Evolutionary conservation across 2,329 filamentous ascomycete genomes (phyloP), one percentile per base, ranked within the genome.

Genomic region (Sphaerulina vaccinii): DNA sequence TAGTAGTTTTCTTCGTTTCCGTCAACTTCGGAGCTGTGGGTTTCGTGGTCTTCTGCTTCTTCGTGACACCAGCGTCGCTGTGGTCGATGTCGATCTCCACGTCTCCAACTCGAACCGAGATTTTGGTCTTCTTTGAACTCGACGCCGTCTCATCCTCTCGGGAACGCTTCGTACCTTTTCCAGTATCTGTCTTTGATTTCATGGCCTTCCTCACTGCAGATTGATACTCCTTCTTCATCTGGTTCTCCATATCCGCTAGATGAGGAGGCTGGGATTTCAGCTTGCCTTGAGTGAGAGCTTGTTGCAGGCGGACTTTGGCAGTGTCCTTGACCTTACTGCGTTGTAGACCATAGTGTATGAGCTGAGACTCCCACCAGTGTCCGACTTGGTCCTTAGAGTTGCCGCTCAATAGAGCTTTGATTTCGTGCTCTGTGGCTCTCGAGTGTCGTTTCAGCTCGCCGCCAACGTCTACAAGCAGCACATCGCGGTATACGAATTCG

Each of bases 281-380:
- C 2, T 67, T 68, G 1, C 73, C 74, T 2, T 66, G 67, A 29
- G 76, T 79, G 52, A 84, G 62, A 6, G 81, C 80, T 56, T 82
- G 77, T n/a, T 79, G 73, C 13, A 86, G 68, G 2, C 82, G 71
- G 70, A 82, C 77, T 50, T 81, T 80, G 8, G 82, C 81, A 0
- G 76, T 75, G 18, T 79, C 75, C 67, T 85, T 85, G 38, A 75
- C 74, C 60, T 81, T 82, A 15, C 79, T 81, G 0, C 75, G 73
- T 5, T 70, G 71, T 0, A 86, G 71, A 1, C 80, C 82, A 67
- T 85, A 85, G 66, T 86, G 83, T 3, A 82, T 67, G 9, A 85
- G 73, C 56, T 86, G 81, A 0, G 82, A 81, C 55, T 82, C 76
- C 52, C 82, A 85, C 78, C 78, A 86, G 56, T 84, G 80, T 1